Base-by-base conservation (phyloP, 345 rosid genomes). In the Cardamine resedifolia region DNA sequence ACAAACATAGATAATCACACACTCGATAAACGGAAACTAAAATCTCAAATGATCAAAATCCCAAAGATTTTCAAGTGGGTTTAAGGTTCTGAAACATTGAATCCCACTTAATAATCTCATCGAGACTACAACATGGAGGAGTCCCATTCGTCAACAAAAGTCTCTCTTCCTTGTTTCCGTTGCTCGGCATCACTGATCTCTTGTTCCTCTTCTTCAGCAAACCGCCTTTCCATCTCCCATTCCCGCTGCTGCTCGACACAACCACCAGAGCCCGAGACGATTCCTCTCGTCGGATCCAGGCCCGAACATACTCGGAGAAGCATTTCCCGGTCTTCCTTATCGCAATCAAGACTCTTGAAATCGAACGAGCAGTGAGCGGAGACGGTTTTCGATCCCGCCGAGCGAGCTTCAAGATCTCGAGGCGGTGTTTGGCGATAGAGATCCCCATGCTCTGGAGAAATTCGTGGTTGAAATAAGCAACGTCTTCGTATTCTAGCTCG, bases 361-460 rank as follows among this genome's bases (percentile, higher is more conserved):
- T 34, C 5, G 88, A 76, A 16, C 53, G 84, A 39, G 59, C 41
- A 5, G 48, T 26, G 2, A 78, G 78, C 11, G 50, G 64, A 19
- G 59, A 30, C 18, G 73, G 68, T 51, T 53, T 75, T 14, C 64
- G 82, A n/a, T 84, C 84, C 45, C 78, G 75, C 10, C 87, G 83
- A 20, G 93, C 96, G 4, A 91, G 93, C 80, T 91, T 95, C 64
- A 95, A 83, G 59, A 95, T 95, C 83, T 95, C 96, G 10, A 95
- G 89, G 71, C 99, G 85, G 75, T 95, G 97, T 64, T 91, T 95
- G 71, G 99, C 97, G 63, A 95, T 86, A 18, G 96, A 88, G 43
- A 95, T 84, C 7, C 99, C 99, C 83, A 95, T 86, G 96, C 99
- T 95, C 15, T 88, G 99, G 26, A 95, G 93, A 77, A 91, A 91